Conservation (phyloP, 805 yeast species). For the Teunomyces kruisii region DNA sequence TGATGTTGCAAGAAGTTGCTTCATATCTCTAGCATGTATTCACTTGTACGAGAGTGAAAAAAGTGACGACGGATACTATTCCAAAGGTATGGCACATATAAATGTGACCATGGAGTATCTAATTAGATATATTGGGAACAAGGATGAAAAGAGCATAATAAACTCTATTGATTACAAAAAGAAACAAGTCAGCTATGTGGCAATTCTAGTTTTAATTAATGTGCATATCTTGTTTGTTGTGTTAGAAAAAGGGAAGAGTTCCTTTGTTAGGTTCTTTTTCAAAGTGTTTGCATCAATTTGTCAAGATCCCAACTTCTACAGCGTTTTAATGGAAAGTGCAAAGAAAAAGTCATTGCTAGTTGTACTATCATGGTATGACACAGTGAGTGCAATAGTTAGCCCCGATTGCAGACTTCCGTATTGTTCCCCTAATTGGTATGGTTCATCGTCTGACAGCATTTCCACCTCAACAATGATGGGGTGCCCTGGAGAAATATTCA, state of each 20-base stretch:
- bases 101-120: slow-evolving; percentile 57
- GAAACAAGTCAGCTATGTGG: slow-evolving; percentile 29
- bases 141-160: slow-evolving; percentile 1
- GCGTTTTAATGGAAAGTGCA: slow-evolving; percentile 41
- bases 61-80: slow-evolving; percentile 52
- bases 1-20: slow-evolving; percentile 58
- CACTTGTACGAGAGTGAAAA: slow-evolving; percentile 53
- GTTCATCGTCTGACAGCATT: slow-evolving; percentile 37
- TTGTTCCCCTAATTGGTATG: slow-evolving; percentile 55
- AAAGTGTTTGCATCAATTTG: slow-evolving; percentile 52
- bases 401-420: slow-evolving; percentile 58
- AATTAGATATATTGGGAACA: slow-evolving; percentile 38
- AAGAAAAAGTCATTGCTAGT: slow-evolving; percentile 51
- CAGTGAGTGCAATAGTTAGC: slow-evolving; percentile 54
- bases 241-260: slow-evolving; percentile 54
- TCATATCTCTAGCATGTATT: slow-evolving; percentile 54
- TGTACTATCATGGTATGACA: slow-evolving; percentile 61
- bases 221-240: slow-evolving; percentile 56
- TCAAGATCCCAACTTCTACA: slow-evolving; percentile 41
- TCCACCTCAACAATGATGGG: slow-evolving; percentile 59
- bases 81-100: slow-evolving; percentile 52
- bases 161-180: slow-evolving; percentile 9
- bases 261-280: slow-evolving; percentile 48
- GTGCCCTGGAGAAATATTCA: slow-evolving; percentile 58
- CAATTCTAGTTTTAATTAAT: slow-evolving; percentile 50